Base-by-base conservation (phyloP, 169 alveolate species). In the Plasmodium inui region DNA sequence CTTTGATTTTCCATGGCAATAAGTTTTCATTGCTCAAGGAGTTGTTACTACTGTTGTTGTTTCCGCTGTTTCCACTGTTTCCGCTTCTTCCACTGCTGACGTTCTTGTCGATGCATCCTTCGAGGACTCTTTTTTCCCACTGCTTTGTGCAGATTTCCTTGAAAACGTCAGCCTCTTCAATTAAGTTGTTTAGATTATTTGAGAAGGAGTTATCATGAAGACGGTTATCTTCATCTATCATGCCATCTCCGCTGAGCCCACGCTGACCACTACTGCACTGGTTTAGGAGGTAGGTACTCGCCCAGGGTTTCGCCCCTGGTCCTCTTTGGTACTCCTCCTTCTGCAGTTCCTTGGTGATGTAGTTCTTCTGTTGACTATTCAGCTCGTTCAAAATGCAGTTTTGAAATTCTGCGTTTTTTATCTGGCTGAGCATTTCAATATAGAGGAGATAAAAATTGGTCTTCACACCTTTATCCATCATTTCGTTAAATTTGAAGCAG, bases 1-100 rank as follows among this genome's bases (percentile, higher is more conserved):
- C 95, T 90, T 90, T 90, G 2, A 90, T 90, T 90, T 90, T 90
- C 95, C 95, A 90, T 9, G 95, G 95, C 39, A 90, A 22, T 78
- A 90, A 72, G 37, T 90, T 90, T 90, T 90, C 95, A 81, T 90
- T 90, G 73, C 92, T 90, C 26, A 90, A 81, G 22, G 83, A 84
- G 19, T 46, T 71, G 34, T 19, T 84, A 37, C 44, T 57, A 34
- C 28, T 83, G 17, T 55, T 86, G 10, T 22, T 55, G 34, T 26
- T 46, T n/a, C n/a, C n/a, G 19, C 30, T 71, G 34, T 19, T 84
- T 30, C 44, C 53, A 34, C 28, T 83, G 17, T 55, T 86, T 3
- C 12, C 37, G 34, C 17, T 46, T n/a, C 5, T 67, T 37, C 30
- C 67, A 30, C 32, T 71, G n/a, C 19, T 81, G 30, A 28, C 72